A percentile compares a stretch with the other conserved stretches of the same genome.
Conservation (phyloP, 164 flowering plant species). For the Chimonanthus salicifolius region DNA sequence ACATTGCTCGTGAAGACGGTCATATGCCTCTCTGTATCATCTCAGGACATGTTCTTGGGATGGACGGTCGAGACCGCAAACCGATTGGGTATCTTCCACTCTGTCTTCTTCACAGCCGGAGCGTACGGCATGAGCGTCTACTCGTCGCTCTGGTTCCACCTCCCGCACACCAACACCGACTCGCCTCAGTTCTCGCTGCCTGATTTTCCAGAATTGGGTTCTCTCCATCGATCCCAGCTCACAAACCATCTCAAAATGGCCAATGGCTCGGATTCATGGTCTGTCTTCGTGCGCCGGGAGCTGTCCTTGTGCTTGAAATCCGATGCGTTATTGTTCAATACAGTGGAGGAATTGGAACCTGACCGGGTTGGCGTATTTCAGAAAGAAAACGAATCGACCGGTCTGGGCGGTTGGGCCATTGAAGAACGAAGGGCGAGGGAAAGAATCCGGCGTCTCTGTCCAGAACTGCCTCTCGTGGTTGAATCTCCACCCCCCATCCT, state of each 20-base stretch:
- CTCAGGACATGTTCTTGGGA: conserved; percentile 11
- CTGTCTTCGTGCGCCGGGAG: not conserved
- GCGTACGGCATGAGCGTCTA: conserved; percentile 15
- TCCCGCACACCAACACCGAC: conserved; percentile 1
- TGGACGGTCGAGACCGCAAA: conserved; percentile 14
- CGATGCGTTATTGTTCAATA: conserved; percentile 11
- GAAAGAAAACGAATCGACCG: conserved; percentile 2
- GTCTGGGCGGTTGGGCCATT: conserved; percentile 18
- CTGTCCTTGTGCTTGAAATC: conserved; percentile 3
- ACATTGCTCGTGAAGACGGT: not conserved
- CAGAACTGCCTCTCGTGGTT: conserved; percentile 30
- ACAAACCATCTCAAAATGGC: conserved; percentile 7
- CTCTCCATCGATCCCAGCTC: conserved; percentile 10
- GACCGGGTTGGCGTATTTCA: conserved; percentile 7
- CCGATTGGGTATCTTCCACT: conserved; percentile 6
- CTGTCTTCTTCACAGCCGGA: conserved; percentile 4
- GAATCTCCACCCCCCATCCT: conserved; percentile 27
- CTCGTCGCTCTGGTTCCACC: conserved; percentile 11
- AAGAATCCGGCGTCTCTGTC: conserved; percentile 9
- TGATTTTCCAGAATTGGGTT: conserved; percentile 8
- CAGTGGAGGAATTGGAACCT: conserved; percentile 10
- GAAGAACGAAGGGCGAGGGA: not conserved
- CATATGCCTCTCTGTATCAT: conserved; percentile 9
- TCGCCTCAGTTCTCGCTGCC: conserved; percentile 14
- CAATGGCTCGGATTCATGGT: not conserved